Evolutionary conservation across 2,329 filamentous ascomycete species (phyloP).

Genomic region (Plectosphaerella plurivora): DNA sequence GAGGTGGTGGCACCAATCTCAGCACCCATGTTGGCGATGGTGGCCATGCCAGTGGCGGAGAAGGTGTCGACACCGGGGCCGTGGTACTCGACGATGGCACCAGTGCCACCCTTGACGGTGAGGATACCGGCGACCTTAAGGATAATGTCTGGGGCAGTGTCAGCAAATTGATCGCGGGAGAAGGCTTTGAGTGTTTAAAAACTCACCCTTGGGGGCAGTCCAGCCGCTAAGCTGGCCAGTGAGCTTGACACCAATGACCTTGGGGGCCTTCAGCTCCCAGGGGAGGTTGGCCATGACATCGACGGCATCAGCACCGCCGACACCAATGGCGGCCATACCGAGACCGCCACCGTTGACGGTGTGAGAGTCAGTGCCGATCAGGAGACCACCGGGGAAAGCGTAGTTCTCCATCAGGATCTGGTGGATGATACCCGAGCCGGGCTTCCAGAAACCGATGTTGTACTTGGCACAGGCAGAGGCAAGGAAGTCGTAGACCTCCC

Average conservation of each 20-base stretch:
- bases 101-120: constrained; percentile 97
- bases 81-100: constrained; percentile 78
- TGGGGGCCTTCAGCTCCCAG: constrained; percentile 98
- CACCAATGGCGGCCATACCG: constrained; percentile 91
- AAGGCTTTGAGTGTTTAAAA: background rate
- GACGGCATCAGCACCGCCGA: constrained; percentile 95
- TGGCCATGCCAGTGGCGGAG: constrained; percentile 82
- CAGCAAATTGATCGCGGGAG: background rate
- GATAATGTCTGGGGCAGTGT: constrained; percentile 68
- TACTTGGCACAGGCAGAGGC: constrained; percentile 94
- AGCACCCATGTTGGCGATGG: constrained; percentile 69
- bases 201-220: constrained; percentile 84
- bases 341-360: constrained; percentile 97
- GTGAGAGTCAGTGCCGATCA: constrained; percentile 97
- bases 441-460: constrained; percentile 99
- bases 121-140: constrained; percentile 95
- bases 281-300: constrained; percentile 97
- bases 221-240: constrained; percentile 87
- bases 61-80: constrained; percentile 69
- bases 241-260: constrained; percentile 93
- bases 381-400: constrained; percentile 94
- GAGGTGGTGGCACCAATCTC: constrained; percentile 86
- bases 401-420: constrained; percentile 99
- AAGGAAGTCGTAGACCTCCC: constrained; percentile 98
- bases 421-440: constrained; percentile 98